Conservation (phyloP, 768 basidiomycete species). For the Mycena crocata region DNA sequence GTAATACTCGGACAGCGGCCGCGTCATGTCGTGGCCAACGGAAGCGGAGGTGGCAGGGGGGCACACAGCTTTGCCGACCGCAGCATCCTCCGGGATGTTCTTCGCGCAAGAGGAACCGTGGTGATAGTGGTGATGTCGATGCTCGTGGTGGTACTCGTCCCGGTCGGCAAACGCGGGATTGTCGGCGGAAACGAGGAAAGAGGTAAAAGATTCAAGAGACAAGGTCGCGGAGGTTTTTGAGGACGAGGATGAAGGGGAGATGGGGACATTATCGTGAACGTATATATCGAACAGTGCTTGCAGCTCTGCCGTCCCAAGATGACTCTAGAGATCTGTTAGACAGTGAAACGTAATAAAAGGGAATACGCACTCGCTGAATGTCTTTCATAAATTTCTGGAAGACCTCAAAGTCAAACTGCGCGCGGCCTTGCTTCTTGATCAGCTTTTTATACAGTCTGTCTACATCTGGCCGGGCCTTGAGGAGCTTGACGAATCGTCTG, state of each 20-base stretch:
- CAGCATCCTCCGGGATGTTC: conserved; percentile 40
- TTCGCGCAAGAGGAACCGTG: background rate
- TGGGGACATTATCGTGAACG: conserved; percentile 33
- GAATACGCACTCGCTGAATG: conserved; percentile 55
- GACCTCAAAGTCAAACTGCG: conserved; percentile 55
- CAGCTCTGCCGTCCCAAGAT: conserved; percentile 47
- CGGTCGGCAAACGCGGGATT: conserved; percentile 68
- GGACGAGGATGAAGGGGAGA: conserved; percentile 8
- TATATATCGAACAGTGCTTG: conserved; percentile 51
- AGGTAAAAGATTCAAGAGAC: conserved; percentile 73
- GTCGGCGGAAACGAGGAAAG: conserved; percentile 84
- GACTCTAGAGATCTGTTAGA: conserved; percentile 43
- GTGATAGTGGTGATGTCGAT: conserved; percentile 25
- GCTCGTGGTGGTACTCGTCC: conserved; percentile 43
- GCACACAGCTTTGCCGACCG: conserved; percentile 40
- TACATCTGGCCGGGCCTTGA: conserved; percentile 89
- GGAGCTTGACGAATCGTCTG: conserved; percentile 81
- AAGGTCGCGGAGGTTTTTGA: conserved; percentile 43
- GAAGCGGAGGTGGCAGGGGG: conserved; percentile 32
- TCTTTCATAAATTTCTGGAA: conserved; percentile 61
- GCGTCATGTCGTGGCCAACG: conserved; percentile 86
- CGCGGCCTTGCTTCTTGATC: conserved; percentile 43
- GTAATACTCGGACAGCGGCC: conserved; percentile 88
- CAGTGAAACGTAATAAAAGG: background rate
- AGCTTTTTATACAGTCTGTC: conserved; percentile 67